Evolutionary conservation across 352 stramenopile species (phyloP).

Genomic region (Pilasporangium apinafurcum): DNA sequence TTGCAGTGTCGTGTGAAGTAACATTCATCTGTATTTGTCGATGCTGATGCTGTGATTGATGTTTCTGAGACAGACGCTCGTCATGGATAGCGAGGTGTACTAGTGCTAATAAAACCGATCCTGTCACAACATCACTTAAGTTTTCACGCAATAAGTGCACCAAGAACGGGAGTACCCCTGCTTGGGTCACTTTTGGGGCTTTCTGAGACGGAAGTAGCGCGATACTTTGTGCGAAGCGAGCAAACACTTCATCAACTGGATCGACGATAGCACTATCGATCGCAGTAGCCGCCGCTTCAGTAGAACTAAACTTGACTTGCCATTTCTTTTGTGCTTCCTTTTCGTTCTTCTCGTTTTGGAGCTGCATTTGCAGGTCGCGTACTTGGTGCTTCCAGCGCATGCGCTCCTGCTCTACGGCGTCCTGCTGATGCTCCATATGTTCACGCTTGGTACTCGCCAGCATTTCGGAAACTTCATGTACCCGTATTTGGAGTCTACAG

Average conservation of each 20-base stretch:
- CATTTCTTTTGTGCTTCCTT: constrained; percentile 62
- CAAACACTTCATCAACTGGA: constrained; percentile 48
- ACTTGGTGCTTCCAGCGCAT: constrained; percentile 31
- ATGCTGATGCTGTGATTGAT: constrained; percentile 9
- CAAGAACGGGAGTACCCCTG: constrained; percentile 58
- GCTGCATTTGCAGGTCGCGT: constrained; percentile 25
- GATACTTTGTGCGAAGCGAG: constrained; percentile 65
- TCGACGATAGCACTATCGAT: constrained; percentile 7
- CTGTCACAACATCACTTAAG: constrained; percentile 48
- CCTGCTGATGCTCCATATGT: constrained; percentile 45
- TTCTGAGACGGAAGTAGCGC: constrained; percentile 45
- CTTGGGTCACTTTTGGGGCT: constrained; percentile 34
- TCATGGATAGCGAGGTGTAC: constrained; percentile 58
- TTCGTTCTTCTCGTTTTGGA: constrained; percentile 59
- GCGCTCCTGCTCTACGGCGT: constrained; percentile 40
- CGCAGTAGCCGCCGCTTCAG: background rate
- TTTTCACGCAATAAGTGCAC: constrained; percentile 46
- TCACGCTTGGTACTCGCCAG: constrained; percentile 58
- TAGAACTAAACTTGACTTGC: constrained; percentile 35
- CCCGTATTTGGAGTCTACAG: constrained; percentile 42
- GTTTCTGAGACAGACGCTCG: no score
- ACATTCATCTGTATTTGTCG: background rate
- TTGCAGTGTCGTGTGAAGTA: background rate
- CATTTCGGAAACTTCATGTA: constrained; percentile 44
- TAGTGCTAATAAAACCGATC: constrained; percentile 62